These are phyloP conservation scores for Dacryopinax primogenitus DNA, from an alignment of 768 basidiomycete species.

Conservation along the genomic window DNA sequence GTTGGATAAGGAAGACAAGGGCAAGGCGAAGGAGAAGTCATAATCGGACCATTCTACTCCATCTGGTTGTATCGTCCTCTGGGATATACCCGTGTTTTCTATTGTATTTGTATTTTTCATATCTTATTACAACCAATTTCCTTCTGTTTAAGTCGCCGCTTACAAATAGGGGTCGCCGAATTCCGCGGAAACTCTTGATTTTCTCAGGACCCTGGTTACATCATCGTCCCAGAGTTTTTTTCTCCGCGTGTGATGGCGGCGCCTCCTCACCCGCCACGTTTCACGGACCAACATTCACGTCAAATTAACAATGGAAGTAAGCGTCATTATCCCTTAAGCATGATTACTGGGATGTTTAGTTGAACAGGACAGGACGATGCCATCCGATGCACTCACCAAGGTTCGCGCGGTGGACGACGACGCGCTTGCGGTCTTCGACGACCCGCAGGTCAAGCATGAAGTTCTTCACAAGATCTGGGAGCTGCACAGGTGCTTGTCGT, in stretches of 20 bases:
- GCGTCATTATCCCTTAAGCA: background rate
- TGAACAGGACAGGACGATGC: background rate
- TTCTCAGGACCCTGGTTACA: background rate
- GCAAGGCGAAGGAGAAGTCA: background rate
- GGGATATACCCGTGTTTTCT: background rate
- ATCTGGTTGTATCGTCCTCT: background rate
- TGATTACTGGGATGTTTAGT: background rate
- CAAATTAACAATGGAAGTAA: background rate
- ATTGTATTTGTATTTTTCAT: background rate
- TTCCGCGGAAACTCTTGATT: too few species aligned
- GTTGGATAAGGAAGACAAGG: background rate
- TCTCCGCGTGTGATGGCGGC: background rate
- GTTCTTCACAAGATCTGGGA: constrained; percentile 15
- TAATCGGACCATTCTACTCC: background rate
- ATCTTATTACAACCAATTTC: background rate
- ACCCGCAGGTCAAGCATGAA: constrained; percentile 10
- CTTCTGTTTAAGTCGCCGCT: background rate
- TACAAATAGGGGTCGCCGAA: too few species aligned
- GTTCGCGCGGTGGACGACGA: constrained; percentile 9
- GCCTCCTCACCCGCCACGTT: background rate
- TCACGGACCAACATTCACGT: background rate
- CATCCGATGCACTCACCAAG: background rate
- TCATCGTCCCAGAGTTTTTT: background rate
- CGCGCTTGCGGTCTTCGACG: constrained; percentile 9
- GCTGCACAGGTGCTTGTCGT: constrained; percentile 7